Conservation (phyloP, 768 basidiomycete species). For the Tulasnella sp. region DNA sequence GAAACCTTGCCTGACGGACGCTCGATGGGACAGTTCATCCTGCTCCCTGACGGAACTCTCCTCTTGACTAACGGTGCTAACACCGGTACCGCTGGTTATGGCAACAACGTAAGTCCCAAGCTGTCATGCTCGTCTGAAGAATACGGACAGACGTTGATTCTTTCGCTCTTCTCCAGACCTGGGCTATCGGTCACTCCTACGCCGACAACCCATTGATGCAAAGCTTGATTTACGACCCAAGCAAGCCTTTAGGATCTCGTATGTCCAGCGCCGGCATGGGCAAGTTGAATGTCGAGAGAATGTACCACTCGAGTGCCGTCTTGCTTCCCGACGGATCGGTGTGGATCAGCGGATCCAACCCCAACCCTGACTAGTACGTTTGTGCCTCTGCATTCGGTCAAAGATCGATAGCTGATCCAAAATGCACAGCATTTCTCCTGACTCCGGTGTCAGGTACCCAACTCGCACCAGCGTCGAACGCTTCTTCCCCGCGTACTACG, state of each 20-base stretch:
- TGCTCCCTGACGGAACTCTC: constrained; percentile 66
- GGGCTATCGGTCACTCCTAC: constrained; percentile 39
- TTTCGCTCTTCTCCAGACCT: neutral
- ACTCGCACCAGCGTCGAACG: constrained; percentile 9
- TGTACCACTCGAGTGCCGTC: constrained; percentile 91
- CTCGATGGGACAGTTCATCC: constrained; percentile 89
- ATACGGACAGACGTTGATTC: neutral
- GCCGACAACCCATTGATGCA: constrained; percentile 67
- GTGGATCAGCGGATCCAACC: constrained; percentile 85
- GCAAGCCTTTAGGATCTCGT: constrained; percentile 52
- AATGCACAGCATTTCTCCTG: constrained; percentile 7
- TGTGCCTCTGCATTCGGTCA: neutral
- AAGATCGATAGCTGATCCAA: neutral
- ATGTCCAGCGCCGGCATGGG: constrained; percentile 60
- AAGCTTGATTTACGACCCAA: constrained; percentile 79
- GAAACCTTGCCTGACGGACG: constrained; percentile 52
- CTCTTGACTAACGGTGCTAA: constrained; percentile 69
- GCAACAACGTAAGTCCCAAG: constrained; percentile 37
- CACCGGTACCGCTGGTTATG: constrained; percentile 86
- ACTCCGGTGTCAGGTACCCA: constrained; percentile 12
- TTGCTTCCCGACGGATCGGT: constrained; percentile 70
- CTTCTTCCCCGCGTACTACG: constrained; percentile 89
- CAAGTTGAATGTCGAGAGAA: constrained; percentile 53
- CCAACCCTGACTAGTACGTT: constrained; percentile 65
- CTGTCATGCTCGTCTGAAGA: constrained; percentile 15